Percentiles rank a stretch among this genome's conserved stretches.
Evolutionary conservation across 768 basidiomycete species (phyloP).

Genomic region (Gymnopilus dilepis): DNA sequence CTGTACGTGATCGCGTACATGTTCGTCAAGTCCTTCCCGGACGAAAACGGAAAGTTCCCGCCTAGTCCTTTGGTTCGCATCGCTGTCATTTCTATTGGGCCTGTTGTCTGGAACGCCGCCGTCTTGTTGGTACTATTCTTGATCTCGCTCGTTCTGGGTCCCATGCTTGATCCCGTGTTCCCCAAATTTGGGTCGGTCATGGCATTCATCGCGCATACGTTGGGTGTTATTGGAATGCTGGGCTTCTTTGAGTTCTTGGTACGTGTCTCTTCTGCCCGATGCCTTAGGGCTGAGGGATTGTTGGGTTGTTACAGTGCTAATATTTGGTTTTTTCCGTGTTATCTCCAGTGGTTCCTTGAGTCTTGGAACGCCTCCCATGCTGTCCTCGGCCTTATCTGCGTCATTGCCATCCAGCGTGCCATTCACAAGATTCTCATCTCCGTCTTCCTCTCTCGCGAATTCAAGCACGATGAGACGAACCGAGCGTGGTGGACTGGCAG

Average conservation of each 20-base stretch:
- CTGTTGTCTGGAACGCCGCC: conserved; percentile 94
- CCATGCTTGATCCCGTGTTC: conserved; percentile 83
- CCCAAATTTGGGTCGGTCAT: conserved; percentile 92
- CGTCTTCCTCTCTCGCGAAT: conserved; percentile 94
- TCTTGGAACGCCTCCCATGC: conserved; percentile 91
- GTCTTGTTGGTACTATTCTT: conserved; percentile 88
- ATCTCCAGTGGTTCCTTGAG: conserved; percentile 88
- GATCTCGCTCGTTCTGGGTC: conserved; percentile 90
- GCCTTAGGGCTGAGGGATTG: background rate
- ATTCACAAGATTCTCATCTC: conserved; percentile 94
- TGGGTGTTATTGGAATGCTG: conserved; percentile 85
- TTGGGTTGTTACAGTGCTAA: conserved; percentile 5
- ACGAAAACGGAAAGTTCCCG: conserved; percentile 59
- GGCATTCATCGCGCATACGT: conserved; percentile 86
- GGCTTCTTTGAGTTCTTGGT: conserved; percentile 97
- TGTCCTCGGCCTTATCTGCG: conserved; percentile 89
- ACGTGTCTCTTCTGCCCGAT: conserved; percentile 34
- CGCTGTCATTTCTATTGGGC: conserved; percentile 90
- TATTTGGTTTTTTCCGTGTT: conserved; percentile 19
- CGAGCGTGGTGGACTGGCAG: conserved; percentile 98
- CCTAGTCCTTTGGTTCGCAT: conserved; percentile 92
- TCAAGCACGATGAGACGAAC: conserved; percentile 99
- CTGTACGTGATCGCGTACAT: conserved; percentile 90
- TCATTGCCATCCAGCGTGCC: conserved; percentile 90
- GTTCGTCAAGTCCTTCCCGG: conserved; percentile 90